Base-by-base conservation (phyloP, 495 filamentous ascomycete species). In the Letharia columbiana region DNA sequence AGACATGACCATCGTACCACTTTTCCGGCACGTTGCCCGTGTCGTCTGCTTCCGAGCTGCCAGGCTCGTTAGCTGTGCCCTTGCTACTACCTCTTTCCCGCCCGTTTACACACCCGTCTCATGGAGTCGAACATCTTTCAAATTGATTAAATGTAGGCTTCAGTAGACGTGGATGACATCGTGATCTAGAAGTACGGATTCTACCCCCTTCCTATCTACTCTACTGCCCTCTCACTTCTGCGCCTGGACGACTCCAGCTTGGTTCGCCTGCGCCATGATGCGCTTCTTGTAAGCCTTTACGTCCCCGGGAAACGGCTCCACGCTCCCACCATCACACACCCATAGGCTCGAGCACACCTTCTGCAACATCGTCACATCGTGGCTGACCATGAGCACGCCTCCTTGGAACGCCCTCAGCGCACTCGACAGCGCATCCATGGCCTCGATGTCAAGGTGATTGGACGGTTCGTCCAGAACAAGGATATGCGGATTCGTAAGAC, bases 321-420 rank as follows among this genome's bases (percentile, higher is more conserved):
- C 91, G 8, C 87, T 94, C 20, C 94, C 95, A 68, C 87, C 80
- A 75, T 99, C 94, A 72, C 94, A 99, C 64, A 99, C 93, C 94
- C 94, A 99, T 70, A 99, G 77, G 72, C 85, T 92, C 41, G 80
- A 91, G 75, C 94, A 99, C 23, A 99, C 94, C 66, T 88, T 96
- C 80, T 94, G 91, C 73, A 98, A 75, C 93, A 98, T 98, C 0
- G 95, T 98, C 45, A 99, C 95, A 75, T 99, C 94, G 86, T 99
- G 94, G 66, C 90, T 94, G 50, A 99, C 94, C 92, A 99, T 98
- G 62, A 99, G 80, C 68, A 98, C 92, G 69, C 94, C 94, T 54
- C 94, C 94, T 77, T 95, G 82, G 76, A 98, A 99, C 66, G 86
- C 84, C 69, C 84, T 81, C 60, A 99, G 82, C 35, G 95, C 94